A percentile compares a stretch with the other conserved stretches of the same genome.
These are phyloP conservation scores for Naganishia sp. DNA, from an alignment of 1,284 basidiomycete genomes.

Conservation along the genomic window DNA sequence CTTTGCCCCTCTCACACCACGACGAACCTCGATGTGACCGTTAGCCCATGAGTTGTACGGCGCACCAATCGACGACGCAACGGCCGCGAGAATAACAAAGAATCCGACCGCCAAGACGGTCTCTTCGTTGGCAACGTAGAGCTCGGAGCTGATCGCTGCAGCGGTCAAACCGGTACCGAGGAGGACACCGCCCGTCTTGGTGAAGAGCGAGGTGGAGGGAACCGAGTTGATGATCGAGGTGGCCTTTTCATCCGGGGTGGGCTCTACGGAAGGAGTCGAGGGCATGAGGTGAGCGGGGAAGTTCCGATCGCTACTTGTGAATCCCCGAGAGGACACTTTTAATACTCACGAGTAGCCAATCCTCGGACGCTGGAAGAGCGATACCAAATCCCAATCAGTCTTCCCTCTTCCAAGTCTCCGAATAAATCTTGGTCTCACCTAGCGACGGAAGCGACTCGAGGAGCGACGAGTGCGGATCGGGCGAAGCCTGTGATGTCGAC, in stretches of 20 bases:
- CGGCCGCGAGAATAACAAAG: constrained; percentile 80
- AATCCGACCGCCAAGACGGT: constrained; percentile 79
- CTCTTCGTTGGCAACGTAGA: constrained; percentile 97
- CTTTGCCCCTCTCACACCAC: not conserved
- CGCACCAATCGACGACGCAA: constrained; percentile 75
- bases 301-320: not conserved
- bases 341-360: constrained; percentile 48
- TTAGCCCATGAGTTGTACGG: constrained; percentile 95
- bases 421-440: constrained; percentile 34
- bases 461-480: constrained; percentile 43
- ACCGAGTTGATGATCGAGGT: constrained; percentile 87
- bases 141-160: constrained; percentile 92
- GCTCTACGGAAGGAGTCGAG: constrained; percentile 40
- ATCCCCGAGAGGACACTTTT: not conserved
- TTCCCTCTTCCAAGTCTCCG: not conserved
- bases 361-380: constrained; percentile 42
- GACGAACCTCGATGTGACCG: constrained; percentile 64
- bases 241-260: constrained; percentile 81
- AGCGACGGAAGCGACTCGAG: constrained; percentile 42
- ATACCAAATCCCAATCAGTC: constrained; percentile 13
- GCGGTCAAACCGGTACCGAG: constrained; percentile 88
- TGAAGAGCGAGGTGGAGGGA: constrained; percentile 87
- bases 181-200: constrained; percentile 90
- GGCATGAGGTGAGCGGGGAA: constrained; percentile 38
- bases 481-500: constrained; percentile 36